Percentiles rank a stretch among this genome's conserved stretches.
Conservation (phyloP, 371 early-diverging fungal species). For the Mortierella sp. region DNA sequence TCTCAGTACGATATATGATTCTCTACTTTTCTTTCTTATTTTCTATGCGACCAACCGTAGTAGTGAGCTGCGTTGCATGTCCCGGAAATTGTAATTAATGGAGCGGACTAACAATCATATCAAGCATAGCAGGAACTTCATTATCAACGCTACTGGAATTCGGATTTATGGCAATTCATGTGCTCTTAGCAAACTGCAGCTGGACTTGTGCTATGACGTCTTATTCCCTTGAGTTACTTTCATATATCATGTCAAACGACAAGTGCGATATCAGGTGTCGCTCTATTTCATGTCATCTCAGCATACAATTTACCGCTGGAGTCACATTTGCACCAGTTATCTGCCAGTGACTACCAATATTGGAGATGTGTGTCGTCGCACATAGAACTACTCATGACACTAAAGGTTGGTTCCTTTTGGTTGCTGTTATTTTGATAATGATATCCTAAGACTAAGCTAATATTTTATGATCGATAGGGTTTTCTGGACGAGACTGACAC, state of each 20-base stretch:
- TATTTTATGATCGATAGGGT: neutral
- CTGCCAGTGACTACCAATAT: neutral
- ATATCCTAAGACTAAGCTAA: neutral
- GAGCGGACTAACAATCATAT: no score
- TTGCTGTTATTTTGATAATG: neutral
- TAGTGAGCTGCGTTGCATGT: no score
- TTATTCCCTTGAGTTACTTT: neutral
- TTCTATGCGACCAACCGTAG: no score
- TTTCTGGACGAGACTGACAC: neutral
- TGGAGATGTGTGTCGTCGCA: neutral
- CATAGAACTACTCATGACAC: neutral
- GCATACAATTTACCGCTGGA: neutral
- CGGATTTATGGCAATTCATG: neutral
- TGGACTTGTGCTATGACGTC: neutral
- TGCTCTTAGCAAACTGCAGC: neutral
- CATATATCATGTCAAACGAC: neutral
- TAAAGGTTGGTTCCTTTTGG: neutral
- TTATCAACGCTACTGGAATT: neutral
- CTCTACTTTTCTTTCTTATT: no score
- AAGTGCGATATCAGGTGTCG: neutral
- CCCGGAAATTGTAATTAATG: no score
- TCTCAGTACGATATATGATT: no score
- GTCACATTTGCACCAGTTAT: neutral
- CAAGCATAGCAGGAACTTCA: no score
- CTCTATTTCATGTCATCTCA: neutral